phyloP scores from a whole-genome alignment of 805 yeast genomes.

The Lachancea lanzarotensis region DNA sequence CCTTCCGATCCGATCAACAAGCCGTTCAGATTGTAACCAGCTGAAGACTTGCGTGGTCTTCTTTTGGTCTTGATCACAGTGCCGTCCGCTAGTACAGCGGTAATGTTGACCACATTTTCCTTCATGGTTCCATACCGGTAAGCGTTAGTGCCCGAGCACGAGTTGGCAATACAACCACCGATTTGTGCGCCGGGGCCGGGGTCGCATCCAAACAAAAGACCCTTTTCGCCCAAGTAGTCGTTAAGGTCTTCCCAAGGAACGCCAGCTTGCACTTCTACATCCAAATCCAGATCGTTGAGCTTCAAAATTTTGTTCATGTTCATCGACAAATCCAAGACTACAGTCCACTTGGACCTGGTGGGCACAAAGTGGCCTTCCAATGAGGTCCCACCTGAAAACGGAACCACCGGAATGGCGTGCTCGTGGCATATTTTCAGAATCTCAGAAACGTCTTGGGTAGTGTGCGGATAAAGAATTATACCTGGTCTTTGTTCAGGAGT shows the following conservation, averaged over 20 bases:
- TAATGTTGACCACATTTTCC: constrained; percentile 60
- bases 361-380: constrained; percentile 77
- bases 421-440: constrained; percentile 57
- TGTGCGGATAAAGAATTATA: constrained; percentile 53
- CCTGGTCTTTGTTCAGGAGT: constrained; percentile 50
- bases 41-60: constrained; percentile 71
- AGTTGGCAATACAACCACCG: constrained; percentile 72
- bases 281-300: constrained; percentile 59
- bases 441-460: constrained; percentile 60
- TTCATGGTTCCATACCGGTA: constrained; percentile 75
- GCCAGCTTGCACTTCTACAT: constrained; percentile 70
- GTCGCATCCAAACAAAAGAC: constrained; percentile 66
- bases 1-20: constrained; percentile 74
- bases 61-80: constrained; percentile 65
- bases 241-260: constrained; percentile 72
- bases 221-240: constrained; percentile 42
- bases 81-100: constrained; percentile 77
- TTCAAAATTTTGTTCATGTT: constrained; percentile 50
- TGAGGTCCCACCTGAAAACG: constrained; percentile 73
- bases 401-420: constrained; percentile 63
- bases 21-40: constrained; percentile 76
- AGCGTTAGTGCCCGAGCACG: constrained; percentile 78
- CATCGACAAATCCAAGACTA: constrained; percentile 51
- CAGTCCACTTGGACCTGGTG: constrained; percentile 59
- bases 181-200: constrained; percentile 77